Conservation (phyloP, 2,329 filamentous ascomycete genomes). For the Neurospora sp. region DNA sequence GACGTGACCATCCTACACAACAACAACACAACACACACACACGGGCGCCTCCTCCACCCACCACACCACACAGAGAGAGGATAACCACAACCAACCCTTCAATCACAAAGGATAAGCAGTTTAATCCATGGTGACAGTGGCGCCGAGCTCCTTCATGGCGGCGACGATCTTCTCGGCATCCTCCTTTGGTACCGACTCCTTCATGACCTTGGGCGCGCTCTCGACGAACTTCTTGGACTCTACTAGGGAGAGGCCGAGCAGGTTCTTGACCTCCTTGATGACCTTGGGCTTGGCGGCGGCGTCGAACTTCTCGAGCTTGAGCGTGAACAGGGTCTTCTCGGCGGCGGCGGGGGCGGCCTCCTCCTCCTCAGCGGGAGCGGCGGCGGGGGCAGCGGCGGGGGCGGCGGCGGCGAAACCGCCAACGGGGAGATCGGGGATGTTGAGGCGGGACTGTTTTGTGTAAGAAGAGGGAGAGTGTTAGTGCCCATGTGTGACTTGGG, state of each 20-base stretch:
- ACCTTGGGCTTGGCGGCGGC: constrained; percentile 89
- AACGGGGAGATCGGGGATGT: constrained; percentile 95
- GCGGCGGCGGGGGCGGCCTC: constrained; percentile 80
- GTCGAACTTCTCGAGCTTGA: constrained; percentile 90
- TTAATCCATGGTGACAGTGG: constrained; percentile 85
- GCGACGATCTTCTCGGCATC: constrained; percentile 97
- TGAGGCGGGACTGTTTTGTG: constrained; percentile 64
- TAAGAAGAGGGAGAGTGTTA: constrained; percentile 2
- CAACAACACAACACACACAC: neutral
- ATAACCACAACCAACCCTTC: neutral
- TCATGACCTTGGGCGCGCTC: constrained; percentile 95
- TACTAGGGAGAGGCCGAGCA: constrained; percentile 90
- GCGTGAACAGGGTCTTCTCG: constrained; percentile 94
- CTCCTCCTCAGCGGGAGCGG: constrained; percentile 66
- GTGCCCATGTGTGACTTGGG: neutral
- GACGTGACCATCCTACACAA: neutral
- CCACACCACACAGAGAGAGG: neutral
- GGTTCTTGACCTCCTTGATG: constrained; percentile 98
- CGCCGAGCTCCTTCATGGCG: constrained; percentile 86
- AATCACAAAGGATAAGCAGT: neutral
- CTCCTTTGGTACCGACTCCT: constrained; percentile 97
- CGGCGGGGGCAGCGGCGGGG: constrained; percentile 42
- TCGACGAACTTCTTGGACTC: constrained; percentile 99
- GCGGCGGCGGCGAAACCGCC: constrained; percentile 75
- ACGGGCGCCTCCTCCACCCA: constrained; percentile 5